Conservation (phyloP, 345 rosid genomes). For the Corymbia maculata region DNA sequence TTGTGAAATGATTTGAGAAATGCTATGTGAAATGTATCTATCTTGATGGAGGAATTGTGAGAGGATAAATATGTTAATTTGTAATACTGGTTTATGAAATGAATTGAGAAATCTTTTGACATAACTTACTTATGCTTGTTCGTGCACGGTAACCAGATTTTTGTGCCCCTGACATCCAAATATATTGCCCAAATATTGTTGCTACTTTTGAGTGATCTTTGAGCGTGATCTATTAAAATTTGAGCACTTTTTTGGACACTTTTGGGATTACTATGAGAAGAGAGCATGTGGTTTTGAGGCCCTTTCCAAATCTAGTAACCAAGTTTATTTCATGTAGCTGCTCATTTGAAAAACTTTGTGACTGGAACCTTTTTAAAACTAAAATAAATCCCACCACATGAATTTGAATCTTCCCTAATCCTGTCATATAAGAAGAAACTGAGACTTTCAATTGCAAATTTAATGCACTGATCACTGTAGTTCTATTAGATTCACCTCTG, state of each 20-base stretch:
- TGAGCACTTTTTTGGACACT: neutral
- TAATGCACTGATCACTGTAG: no score
- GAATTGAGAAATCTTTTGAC: no score
- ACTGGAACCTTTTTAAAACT: neutral
- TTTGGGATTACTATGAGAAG: constrained; percentile 18
- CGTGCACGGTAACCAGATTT: no score
- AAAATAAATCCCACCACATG: neutral
- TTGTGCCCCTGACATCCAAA: no score
- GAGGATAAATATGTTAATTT: no score
- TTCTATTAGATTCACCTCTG: neutral
- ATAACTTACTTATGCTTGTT: no score
- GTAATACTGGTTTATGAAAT: no score
- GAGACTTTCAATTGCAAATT: neutral
- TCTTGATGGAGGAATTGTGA: no score
- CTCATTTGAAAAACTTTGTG: neutral
- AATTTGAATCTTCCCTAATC: neutral
- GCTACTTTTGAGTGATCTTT: neutral
- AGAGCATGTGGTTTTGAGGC: neutral
- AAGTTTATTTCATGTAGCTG: neutral
- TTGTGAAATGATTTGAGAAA: no score
- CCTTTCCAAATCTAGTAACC: neutral
- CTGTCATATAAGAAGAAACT: neutral
- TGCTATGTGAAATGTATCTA: no score
- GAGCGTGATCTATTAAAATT: neutral
- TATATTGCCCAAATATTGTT: no score